Evolutionary conservation across 306 rosid species (phyloP).

Genomic region (Amphicarpaea edgeworthii): DNA sequence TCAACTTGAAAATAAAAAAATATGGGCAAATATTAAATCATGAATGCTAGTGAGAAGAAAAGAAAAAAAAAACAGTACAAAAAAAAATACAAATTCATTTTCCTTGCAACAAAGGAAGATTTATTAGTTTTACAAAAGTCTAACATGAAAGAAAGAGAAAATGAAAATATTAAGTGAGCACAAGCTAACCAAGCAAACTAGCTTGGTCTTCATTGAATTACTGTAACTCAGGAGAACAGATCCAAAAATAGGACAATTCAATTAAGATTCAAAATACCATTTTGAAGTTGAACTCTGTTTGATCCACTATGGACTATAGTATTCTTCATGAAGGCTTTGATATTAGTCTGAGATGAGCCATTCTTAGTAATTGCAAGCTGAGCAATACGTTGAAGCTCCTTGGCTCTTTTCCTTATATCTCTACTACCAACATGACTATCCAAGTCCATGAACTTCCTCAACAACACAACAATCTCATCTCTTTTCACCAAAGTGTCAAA

Average conservation of each 20-base stretch:
- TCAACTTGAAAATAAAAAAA: neutral
- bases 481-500: conserved; percentile 48
- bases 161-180: neutral
- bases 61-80: neutral
- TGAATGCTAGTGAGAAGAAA: neutral
- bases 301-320: conserved; percentile 22
- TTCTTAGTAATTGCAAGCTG: conserved; percentile 43
- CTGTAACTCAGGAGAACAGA: neutral
- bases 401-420: conserved; percentile 52
- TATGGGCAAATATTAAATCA: neutral
- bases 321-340: conserved; percentile 48
- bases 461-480: conserved; percentile 45
- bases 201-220: neutral
- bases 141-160: neutral
- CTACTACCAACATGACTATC: conserved; percentile 49
- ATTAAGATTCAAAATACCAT: conserved; percentile 2
- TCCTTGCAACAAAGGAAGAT: neutral
- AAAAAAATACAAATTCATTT: neutral
- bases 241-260: neutral
- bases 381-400: conserved; percentile 45
- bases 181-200: neutral
- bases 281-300: neutral
- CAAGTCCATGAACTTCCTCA: conserved; percentile 56
- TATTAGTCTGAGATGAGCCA: conserved; percentile 54
- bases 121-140: neutral